Conservation (phyloP, 2,329 filamentous ascomycete species). For the Didymella exigua region DNA sequence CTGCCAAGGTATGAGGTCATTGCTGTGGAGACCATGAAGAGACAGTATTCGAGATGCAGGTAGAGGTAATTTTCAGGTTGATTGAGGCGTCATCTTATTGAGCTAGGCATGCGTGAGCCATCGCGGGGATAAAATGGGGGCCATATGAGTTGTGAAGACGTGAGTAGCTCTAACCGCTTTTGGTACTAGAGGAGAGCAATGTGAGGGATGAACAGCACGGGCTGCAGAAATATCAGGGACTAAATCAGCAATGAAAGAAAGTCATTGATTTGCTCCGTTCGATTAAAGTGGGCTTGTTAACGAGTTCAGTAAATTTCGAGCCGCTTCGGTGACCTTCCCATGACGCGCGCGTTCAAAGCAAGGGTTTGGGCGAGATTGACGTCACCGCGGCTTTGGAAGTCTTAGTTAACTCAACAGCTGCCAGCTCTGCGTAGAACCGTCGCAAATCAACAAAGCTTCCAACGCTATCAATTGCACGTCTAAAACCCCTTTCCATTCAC, state of each 20-base stretch:
- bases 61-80: neutral
- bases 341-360: constrained; percentile 14
- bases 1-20: constrained; percentile 13
- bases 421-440: constrained; percentile 3
- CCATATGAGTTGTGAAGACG: too few relatives aligned
- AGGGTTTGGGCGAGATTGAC: constrained; percentile 16
- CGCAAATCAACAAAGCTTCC: constrained; percentile 1
- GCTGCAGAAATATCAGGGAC: neutral
- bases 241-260: neutral
- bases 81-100: neutral
- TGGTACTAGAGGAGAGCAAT: neutral
- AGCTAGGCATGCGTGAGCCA: too few relatives aligned
- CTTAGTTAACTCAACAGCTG: constrained; percentile 7
- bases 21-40: neutral
- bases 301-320: neutral
- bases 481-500: neutral
- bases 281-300: too few relatives aligned
- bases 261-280: neutral
- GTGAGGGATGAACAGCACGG: neutral
- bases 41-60: neutral
- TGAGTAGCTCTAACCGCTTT: neutral
- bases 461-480: neutral
- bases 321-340: constrained; percentile 8
- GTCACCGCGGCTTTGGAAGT: constrained; percentile 6
- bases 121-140: too few relatives aligned